Base-by-base conservation (phyloP, 2,329 filamentous ascomycete genomes). In the Colletotrichum coccodes region DNA sequence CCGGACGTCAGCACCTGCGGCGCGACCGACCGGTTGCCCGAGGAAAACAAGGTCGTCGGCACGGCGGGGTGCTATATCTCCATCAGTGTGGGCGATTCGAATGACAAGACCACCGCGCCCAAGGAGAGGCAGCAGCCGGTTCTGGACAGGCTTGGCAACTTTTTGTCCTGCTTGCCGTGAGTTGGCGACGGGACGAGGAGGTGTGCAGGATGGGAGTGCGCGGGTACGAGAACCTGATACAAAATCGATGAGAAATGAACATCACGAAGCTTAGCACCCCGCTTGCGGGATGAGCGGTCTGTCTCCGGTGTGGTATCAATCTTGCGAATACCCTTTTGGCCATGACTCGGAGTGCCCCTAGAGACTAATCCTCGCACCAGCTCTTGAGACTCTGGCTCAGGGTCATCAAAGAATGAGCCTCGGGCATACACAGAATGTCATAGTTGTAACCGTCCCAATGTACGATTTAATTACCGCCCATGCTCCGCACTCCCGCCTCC, bases 1-100 rank as follows among this genome's bases (percentile, higher is more conserved):
- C 80, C 79, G 2, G 91, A 93, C 74, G 85, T 89, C 0, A 74
- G 83, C 14, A 87, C 84, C 54, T 93, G 91, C 74, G 87, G 86
- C 0, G 78, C 74, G 38, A 46, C 34, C 0, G 79, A 77, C 0
- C 80, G 87, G 12, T 78, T 93, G 71, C 90, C 91, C 0, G 87
- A 84, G 6, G 91, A 93, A 81, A 78, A 77, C 0, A 79, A 80
- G 3, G 87, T 92, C 0, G 78, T 86, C 4, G 16, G 26, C 21
- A 72, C 80, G 2, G 78, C 81, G 2, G 87, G 86, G 0, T 93
- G 91, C 75, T 89, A 85, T 76, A 86, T 87, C 21, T 87, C 88
- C 46, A 83, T 93, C 50, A 92, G 89, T 70, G 86, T 91, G 4
- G 91, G 88, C 0, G 81, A 50, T 18, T 52, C 36, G 50, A 64